Conservation (phyloP, 306 rosid species). For the Begonia masoniana region DNA sequence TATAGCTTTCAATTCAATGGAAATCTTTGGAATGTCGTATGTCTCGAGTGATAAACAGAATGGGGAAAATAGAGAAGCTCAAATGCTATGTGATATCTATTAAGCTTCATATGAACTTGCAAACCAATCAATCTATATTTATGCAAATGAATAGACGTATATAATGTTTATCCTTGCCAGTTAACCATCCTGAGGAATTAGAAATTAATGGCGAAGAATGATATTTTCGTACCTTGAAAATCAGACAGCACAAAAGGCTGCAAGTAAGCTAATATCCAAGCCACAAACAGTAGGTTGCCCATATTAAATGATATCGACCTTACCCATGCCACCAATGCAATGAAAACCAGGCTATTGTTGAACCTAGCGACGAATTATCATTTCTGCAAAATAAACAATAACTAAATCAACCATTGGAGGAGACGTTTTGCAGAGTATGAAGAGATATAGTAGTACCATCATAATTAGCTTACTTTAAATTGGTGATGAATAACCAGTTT, state of each 20-base stretch:
- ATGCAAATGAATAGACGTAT: not conserved
- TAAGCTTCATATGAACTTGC: not conserved
- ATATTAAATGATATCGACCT: conserved; percentile 34
- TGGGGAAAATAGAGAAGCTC: not conserved
- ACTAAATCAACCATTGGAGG: too few relatives aligned
- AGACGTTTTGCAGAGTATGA: too few relatives aligned
- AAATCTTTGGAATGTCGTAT: too few relatives aligned
- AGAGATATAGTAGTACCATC: too few relatives aligned
- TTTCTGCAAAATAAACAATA: too few relatives aligned
- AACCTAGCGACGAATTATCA: conserved; percentile 22
- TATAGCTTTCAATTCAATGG: too few relatives aligned
- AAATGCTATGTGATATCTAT: not conserved
- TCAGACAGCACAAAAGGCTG: conserved; percentile 49
- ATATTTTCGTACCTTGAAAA: conserved; percentile 47
- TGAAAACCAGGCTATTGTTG: conserved; percentile 9
- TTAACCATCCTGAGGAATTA: conserved; percentile 4
- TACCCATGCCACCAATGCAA: conserved; percentile 5
- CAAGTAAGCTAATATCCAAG: conserved; percentile 41
- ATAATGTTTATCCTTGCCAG: conserved; percentile 3
- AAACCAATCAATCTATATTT: not conserved
- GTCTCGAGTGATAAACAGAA: not conserved
- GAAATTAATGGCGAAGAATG: not conserved
- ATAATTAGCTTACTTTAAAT: too few relatives aligned
- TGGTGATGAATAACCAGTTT: too few relatives aligned
- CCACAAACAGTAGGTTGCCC: conserved; percentile 28